phyloP scores from a whole-genome alignment of 208 protist genomes.

The Leishmania tropica region DNA sequence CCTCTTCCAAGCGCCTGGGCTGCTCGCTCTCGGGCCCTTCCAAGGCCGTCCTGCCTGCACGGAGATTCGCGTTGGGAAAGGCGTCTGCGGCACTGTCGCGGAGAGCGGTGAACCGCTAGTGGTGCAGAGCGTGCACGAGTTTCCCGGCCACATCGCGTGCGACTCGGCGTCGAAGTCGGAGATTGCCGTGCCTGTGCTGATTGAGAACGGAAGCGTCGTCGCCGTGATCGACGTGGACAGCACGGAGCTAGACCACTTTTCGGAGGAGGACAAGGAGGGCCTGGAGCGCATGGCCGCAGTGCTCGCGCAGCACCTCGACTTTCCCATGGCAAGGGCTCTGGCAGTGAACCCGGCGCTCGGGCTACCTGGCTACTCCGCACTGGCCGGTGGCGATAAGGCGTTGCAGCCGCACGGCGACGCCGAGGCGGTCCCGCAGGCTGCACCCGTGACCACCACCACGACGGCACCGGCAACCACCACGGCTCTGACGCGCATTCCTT shows the following conservation, averaged over 20 bases:
- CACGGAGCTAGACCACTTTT: constrained; percentile 59
- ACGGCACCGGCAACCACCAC: constrained; percentile 8
- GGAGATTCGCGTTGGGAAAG: constrained; percentile 81
- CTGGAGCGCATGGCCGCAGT: constrained; percentile 64
- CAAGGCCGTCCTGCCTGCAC: constrained; percentile 93
- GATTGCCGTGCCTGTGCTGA: constrained; percentile 89
- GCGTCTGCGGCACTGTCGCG: constrained; percentile 89
- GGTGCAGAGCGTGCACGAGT: constrained; percentile 88
- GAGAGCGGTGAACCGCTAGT: constrained; percentile 53
- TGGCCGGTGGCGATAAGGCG: constrained; percentile 23
- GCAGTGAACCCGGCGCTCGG: constrained; percentile 46
- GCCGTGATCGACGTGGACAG: constrained; percentile 90
- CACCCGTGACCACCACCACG: background rate
- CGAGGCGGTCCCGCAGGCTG: background rate
- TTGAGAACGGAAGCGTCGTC: constrained; percentile 55
- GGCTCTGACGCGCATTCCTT: constrained; percentile 38
- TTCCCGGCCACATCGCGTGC: constrained; percentile 96
- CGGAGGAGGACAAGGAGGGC: constrained; percentile 59
- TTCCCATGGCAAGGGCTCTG: constrained; percentile 64
- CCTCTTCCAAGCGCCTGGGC: constrained; percentile 62
- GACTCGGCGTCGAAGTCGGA: constrained; percentile 89
- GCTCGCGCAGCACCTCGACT: constrained; percentile 57
- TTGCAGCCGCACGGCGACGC: constrained; percentile 10
- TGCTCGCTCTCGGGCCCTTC: constrained; percentile 94
- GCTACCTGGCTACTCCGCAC: constrained; percentile 19